phyloP scores from a whole-genome alignment of 2,329 filamentous ascomycete species.

The Metarhizium robertsii region DNA sequence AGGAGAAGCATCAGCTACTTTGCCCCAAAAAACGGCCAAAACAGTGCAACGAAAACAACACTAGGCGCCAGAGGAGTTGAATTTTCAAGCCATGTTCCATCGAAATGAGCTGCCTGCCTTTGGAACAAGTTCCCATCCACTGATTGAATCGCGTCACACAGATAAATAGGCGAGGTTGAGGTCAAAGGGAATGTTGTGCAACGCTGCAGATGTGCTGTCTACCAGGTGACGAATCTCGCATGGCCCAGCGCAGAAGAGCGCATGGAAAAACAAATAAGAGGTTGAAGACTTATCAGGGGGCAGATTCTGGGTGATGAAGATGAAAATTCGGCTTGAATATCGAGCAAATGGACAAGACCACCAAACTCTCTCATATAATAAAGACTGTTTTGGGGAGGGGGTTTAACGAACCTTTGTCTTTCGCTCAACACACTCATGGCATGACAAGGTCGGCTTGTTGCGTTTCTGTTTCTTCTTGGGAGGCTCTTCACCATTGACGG shows the following conservation, averaged over 20 bases:
- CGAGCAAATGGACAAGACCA: too few relatives aligned
- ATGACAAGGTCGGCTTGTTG: slow-evolving; percentile 75
- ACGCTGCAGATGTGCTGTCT: background rate
- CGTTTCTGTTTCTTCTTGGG: slow-evolving; percentile 67
- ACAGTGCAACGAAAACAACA: too few relatives aligned
- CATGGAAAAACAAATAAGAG: background rate
- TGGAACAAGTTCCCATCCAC: background rate
- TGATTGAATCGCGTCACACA: background rate
- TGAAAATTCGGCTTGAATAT: background rate
- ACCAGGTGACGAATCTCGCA: background rate
- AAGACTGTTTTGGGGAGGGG: background rate
- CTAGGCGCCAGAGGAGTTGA: too few relatives aligned
- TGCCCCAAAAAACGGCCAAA: background rate
- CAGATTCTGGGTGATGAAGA: background rate
- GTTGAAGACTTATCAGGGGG: background rate
- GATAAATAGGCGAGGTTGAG: background rate
- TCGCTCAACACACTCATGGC: slow-evolving; percentile 69
- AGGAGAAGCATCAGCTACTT: background rate
- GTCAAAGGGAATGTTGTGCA: slow-evolving; percentile 4
- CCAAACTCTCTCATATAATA: too few relatives aligned
- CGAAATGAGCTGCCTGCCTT: too few relatives aligned
- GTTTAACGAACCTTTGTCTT: slow-evolving; percentile 61
- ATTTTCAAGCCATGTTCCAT: too few relatives aligned
- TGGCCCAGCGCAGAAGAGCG: background rate
- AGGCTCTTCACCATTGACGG: slow-evolving; percentile 26